phyloP scores from a whole-genome alignment of 176 grass and related monocot species.

The Bolboschoenus planiculmis region DNA sequence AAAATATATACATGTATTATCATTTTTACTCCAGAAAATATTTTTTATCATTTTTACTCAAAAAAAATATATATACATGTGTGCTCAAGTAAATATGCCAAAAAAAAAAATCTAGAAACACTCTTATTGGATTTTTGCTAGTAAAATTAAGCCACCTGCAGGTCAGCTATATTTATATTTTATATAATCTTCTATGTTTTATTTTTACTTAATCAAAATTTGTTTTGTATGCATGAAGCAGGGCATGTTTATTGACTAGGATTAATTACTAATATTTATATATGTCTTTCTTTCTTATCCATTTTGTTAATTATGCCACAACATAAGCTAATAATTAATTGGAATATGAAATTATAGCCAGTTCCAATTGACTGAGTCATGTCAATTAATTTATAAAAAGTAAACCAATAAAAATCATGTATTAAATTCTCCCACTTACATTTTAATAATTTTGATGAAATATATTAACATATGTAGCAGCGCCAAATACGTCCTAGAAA shows the following conservation, averaged over 20 bases:
- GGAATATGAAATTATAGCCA: not conserved
- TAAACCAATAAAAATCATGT: not conserved
- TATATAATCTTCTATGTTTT: not conserved
- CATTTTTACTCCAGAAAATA: not conserved
- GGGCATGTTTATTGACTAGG: not conserved
- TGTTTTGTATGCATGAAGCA: not conserved
- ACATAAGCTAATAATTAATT: conserved; percentile 1
- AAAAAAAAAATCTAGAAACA: no score
- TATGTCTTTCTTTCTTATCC: not conserved
- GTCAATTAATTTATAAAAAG: not conserved
- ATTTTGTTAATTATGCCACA: not conserved
- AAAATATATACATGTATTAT: no score
- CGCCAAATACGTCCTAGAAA: conserved; percentile 8
- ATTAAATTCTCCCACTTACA: conserved; percentile 6
- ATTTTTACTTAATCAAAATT: not conserved
- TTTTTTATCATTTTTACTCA: not conserved
- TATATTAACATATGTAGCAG: not conserved
- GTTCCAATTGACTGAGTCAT: not conserved
- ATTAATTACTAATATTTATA: not conserved
- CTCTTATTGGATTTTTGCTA: no score
- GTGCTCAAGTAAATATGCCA: no score
- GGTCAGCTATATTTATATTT: no score
- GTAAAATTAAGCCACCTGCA: no score
- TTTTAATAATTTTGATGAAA: not conserved
- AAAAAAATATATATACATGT: not conserved